Evolutionary conservation across 139 green algal species (phyloP).

Genomic region (Nannochloris sp.): DNA sequence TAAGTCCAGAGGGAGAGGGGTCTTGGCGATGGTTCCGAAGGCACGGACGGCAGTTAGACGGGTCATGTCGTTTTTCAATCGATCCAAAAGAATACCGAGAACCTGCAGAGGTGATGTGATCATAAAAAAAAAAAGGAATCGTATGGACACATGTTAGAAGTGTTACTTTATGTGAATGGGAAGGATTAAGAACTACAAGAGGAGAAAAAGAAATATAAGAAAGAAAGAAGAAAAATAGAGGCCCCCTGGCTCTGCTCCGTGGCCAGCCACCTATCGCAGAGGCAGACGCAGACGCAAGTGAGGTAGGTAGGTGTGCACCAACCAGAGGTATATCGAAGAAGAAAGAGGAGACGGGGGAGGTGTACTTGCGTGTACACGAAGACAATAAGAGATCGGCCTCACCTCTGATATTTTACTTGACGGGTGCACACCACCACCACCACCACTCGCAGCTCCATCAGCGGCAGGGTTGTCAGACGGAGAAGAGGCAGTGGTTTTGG

Average conservation of each 20-base stretch:
- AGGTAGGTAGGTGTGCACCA: too few species aligned
- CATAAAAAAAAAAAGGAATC: background rate
- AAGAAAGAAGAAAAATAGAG: too few species aligned
- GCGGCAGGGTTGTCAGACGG: background rate
- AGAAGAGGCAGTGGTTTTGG: background rate
- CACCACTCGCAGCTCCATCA: constrained; percentile 1
- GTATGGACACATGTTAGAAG: background rate
- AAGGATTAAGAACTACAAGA: too few species aligned
- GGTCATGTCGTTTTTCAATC: constrained; percentile 87
- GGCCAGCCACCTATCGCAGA: too few species aligned
- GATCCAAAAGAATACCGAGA: constrained; percentile 74
- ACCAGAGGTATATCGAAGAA: constrained; percentile 3
- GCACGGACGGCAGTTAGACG: constrained; percentile 77
- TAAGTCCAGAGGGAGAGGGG: constrained; percentile 47
- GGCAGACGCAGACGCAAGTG: too few species aligned
- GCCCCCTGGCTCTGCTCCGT: too few species aligned
- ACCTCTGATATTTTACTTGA: background rate
- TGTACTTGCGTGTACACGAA: too few species aligned
- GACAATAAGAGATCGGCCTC: background rate
- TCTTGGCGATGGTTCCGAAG: constrained; percentile 58
- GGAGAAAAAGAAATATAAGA: too few species aligned
- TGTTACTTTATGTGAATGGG: too few species aligned
- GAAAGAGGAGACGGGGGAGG: background rate
- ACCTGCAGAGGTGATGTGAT: constrained; percentile 15
- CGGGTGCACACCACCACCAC: background rate